Conservation (phyloP, 257 asterid genomes). For the Nicotiana noctiflora region DNA sequence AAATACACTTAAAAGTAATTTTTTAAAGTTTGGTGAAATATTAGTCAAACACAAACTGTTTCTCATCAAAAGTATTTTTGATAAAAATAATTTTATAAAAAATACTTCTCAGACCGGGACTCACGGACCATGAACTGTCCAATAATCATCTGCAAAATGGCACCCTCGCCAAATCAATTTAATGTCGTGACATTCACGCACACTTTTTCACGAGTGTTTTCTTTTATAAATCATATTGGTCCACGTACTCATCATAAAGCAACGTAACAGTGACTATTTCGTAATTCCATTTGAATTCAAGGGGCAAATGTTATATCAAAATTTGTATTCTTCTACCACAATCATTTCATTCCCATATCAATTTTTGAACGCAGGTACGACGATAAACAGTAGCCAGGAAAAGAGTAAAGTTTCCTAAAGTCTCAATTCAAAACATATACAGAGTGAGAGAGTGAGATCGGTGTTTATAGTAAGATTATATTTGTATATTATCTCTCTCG, state of each 20-base stretch:
- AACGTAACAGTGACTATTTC: neutral
- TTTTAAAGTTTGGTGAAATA: too few relatives aligned
- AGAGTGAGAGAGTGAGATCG: too few relatives aligned
- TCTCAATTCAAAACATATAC: too few relatives aligned
- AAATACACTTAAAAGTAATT: too few relatives aligned
- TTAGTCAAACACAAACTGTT: too few relatives aligned
- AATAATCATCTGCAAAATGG: neutral
- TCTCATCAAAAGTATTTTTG: too few relatives aligned
- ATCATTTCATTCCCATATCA: neutral
- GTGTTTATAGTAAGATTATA: too few relatives aligned
- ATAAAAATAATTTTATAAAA: too few relatives aligned
- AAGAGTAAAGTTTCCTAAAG: neutral
- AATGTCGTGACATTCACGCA: neutral
- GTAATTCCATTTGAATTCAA: neutral
- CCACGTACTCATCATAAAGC: neutral
- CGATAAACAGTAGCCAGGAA: neutral
- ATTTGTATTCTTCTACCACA: neutral
- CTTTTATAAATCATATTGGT: neutral
- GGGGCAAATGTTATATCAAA: neutral
- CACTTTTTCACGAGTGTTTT: neutral
- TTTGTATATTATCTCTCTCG: conserved; percentile 14
- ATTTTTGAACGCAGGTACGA: neutral
- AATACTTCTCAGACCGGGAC: too few relatives aligned
- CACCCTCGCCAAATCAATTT: neutral
- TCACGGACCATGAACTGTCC: neutral